A percentile compares a stretch with the other conserved stretches of the same genome.
phyloP scores from a whole-genome alignment of 352 stramenopile genomes.

The Globisporangium spiculum region DNA sequence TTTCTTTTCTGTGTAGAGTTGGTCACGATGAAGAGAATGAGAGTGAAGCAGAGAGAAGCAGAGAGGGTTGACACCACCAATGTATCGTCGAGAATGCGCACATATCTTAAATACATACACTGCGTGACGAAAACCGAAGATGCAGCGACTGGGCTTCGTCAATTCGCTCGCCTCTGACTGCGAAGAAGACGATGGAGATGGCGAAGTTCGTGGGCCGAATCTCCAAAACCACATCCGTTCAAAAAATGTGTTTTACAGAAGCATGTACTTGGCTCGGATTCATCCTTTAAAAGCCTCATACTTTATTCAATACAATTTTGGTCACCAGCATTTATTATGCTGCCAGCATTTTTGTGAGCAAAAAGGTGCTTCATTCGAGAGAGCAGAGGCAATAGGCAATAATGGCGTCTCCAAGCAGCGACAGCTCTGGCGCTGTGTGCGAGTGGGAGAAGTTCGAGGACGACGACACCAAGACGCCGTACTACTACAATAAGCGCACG shows the following conservation, averaged over 20 bases:
- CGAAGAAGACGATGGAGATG: no score
- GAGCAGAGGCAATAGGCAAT: not conserved
- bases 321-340: not conserved
- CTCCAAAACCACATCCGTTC: not conserved
- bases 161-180: no score
- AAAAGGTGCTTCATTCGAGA: not conserved
- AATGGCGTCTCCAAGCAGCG: constrained; percentile 4
- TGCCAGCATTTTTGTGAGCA: not conserved
- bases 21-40: not conserved
- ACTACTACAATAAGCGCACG: constrained; percentile 77
- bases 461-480: constrained; percentile 47
- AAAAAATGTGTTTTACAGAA: not conserved
- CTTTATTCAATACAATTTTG: not conserved
- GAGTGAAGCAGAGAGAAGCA: no score
- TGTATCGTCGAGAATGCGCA: not conserved
- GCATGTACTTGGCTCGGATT: not conserved
- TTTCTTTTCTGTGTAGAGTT: not conserved
- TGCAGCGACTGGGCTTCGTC: no score
- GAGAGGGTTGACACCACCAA: not conserved
- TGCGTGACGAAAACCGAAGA: no score
- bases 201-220: no score
- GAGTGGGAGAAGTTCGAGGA: constrained; percentile 78
- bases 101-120: no score
- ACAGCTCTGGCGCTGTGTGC: not conserved
- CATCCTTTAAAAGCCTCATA: not conserved